Base-by-base conservation (phyloP, 768 basidiomycete species). In the Myochromella boudieri region DNA sequence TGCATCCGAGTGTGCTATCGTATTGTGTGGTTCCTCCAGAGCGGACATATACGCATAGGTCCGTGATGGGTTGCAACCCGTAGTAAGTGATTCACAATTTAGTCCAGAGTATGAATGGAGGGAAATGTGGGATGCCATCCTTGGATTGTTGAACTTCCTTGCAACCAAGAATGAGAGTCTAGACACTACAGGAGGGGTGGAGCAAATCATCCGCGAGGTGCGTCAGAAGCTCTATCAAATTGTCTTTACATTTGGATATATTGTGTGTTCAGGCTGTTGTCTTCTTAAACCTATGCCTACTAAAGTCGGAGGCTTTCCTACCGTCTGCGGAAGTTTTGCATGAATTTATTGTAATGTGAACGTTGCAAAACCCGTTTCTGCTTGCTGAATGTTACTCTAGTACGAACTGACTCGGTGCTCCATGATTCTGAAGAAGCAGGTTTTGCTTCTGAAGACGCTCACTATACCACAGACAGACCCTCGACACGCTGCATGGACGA, bases 321-420 rank as follows among this genome's bases (percentile, higher is more conserved):
- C 78, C 82, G 1, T 71, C 74, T 15, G 74, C 85, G 4, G 62
- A 63, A 18, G 73, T 80, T 7, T 47, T 81, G 4, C 81, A 87
- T 48, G 78, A 81, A 43, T 68, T 87, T 20, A 72, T 87, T 44
- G 86, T 87, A 63, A 83, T 66, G 26, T 25, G 21, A 11, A 31
- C 41, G 40, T 36, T 11, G n/a, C n/a, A n/a, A n/a, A n/a, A 17
- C 40, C 27, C 12, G 24, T 32, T 31, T 1, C 6, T 7, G 25
- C 32, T 28, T 36, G 39, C 24, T 46, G 24, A 37, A 24, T 25
- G 17, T 15, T 34, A 26, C 24, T n/a, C 8, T 34, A 86, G 83
- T 87, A 87, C 51, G 84, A 87, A 53, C 68, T 87, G 15, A 76
- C 85, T 17, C 76, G 84, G 15, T 81, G 80, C 4, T 69, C 77